Base-by-base conservation (phyloP, 345 rosid species). In the Rhizophora mangle region DNA sequence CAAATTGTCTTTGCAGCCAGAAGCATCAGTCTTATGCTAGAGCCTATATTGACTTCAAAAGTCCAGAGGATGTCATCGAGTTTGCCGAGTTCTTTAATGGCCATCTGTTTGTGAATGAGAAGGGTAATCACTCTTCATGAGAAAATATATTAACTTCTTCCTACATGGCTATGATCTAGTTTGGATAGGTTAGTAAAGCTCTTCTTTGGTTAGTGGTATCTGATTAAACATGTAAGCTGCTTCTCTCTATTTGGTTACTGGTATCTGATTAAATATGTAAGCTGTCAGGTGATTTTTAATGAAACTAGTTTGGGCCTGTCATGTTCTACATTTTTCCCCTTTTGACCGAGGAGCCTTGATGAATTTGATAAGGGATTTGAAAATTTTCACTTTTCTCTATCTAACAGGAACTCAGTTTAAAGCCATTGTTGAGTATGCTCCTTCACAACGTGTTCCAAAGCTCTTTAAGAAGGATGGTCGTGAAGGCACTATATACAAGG, bases 51-150 rank as follows among this genome's bases (percentile, higher is more conserved):
- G 83, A 87, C 72, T 87, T 89, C 79, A 86, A 75, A 72, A 81
- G 77, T 70, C 78, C 86, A 1, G 90, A 86, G 59, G 90, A 89
- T 63, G 89, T 89, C 56, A 34, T 86, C 55, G 88, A 86, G 77
- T 89, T 89, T 81, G 96, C 89, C 0, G 96, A 85, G 77, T 82
- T 86, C 77, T 87, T 87, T 75, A 83, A 84, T 30, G 90, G 92
- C 10, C 96, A 89, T 61, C 74, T 87, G 39, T 89, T 89, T 78
- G 90, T 89, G 53, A 87, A 86, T 53, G 92, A 89, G 86, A 89
- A 87, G 73, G 96, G 96, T 89, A 85, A 76, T 72, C 32, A 53
- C 58, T 16, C 21, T 57, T 65, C 15, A 20, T 24, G 31, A 56
- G 3, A 24, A 56, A 3, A 55, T 24, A 21, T 11, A 56, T 56